Conservation (phyloP, 1,284 basidiomycete species). For the Trichosporon sp. region DNA sequence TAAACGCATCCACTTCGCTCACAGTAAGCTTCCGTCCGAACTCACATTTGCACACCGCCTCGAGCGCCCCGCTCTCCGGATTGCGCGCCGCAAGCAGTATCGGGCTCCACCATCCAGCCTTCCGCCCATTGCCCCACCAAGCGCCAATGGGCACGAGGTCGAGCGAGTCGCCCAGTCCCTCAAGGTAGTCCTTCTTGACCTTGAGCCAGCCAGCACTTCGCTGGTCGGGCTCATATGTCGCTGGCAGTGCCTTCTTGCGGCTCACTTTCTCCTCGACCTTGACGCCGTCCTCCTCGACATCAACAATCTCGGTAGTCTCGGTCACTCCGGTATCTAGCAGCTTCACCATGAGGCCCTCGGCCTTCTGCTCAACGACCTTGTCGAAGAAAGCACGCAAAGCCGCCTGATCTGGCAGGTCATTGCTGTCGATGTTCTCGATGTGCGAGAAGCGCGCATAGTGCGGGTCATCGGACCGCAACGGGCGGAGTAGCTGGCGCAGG, state of each 20-base stretch:
- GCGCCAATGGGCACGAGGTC: conserved; percentile 69
- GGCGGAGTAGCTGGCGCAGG: conserved; percentile 58
- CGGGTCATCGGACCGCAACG: conserved; percentile 51
- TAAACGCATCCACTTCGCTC: conserved; percentile 48
- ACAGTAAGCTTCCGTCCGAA: conserved; percentile 1
- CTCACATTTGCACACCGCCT: conserved; percentile 76
- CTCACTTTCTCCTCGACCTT: not conserved
- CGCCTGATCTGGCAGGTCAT: conserved; percentile 44
- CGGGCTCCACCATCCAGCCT: conserved; percentile 89
- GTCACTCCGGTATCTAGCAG: conserved; percentile 52
- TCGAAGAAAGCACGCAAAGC: conserved; percentile 73
- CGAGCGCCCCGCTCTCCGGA: conserved; percentile 59
- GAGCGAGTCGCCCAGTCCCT: conserved; percentile 53
- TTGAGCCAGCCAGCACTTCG: conserved; percentile 64
- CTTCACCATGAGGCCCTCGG: conserved; percentile 93
- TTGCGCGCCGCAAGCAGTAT: conserved; percentile 80
- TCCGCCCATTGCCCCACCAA: conserved; percentile 90
- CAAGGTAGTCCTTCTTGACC: conserved; percentile 62
- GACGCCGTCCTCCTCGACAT: conserved; percentile 48
- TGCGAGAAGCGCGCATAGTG: conserved; percentile 65
- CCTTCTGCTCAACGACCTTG: conserved; percentile 69
- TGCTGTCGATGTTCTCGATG: conserved; percentile 69
- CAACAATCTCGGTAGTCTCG: conserved; percentile 25
- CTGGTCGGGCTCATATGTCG: conserved; percentile 80
- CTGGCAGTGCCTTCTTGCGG: conserved; percentile 64